Percentiles rank a stretch among this genome's conserved stretches.
Conservation (phyloP, 257 asterid genomes). For the Petunia axillaris region DNA sequence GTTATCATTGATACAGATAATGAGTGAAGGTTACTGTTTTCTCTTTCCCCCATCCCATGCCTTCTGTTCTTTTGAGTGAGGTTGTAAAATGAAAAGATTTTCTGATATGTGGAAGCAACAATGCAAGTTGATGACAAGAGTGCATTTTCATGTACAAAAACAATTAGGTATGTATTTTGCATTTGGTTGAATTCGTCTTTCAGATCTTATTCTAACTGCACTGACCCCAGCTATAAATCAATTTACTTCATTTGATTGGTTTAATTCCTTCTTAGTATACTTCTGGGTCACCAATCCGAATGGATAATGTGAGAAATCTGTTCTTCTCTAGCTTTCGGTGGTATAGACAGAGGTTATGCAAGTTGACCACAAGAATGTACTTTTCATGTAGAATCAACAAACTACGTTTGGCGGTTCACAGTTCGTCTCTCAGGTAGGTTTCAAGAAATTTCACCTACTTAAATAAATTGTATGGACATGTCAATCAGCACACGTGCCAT, state of each 20-base stretch:
- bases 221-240: not conserved
- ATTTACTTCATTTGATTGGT: not conserved
- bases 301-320: not conserved
- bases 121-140: not conserved
- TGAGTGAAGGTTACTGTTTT: slow-evolving; percentile 4
- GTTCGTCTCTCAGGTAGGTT: not conserved
- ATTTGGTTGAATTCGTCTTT: not conserved
- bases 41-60: not conserved
- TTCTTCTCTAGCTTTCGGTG: not conserved
- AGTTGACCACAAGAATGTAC: not conserved
- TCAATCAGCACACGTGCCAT: not conserved
- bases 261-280: not conserved
- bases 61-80: not conserved
- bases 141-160: not conserved
- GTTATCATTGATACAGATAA: not conserved
- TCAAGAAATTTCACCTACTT: not conserved
- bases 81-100: not conserved
- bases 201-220: not conserved
- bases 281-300: not conserved
- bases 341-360: not conserved
- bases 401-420: not conserved
- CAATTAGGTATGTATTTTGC: not conserved
- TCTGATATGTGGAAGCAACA: not conserved
- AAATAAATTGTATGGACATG: not conserved
- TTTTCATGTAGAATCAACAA: not conserved